Evolutionary conservation across 495 filamentous ascomycete genomes (phyloP), one percentile per base, ranked within the genome.

Genomic region (Penicillium coffeae): DNA sequence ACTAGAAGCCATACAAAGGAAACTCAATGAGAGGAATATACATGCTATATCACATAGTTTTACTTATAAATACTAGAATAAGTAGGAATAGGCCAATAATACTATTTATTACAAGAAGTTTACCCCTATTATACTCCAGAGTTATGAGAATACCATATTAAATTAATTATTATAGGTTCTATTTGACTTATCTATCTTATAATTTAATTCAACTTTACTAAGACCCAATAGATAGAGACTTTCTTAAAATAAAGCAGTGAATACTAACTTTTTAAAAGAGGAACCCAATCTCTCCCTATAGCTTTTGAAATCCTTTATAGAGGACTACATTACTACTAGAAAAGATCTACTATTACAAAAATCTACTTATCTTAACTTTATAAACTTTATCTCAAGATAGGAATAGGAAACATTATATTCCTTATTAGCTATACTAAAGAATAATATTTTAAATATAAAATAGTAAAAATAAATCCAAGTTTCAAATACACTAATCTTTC

Each of bases 41-140:
- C 49, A 42, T 43, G 52, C 55, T 1, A 37, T 14, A 35, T 62
- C 49, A 53, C 52, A 47, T 56, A 47, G 55, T 2, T 62, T 62
- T 13, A 62, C 50, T 8, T 34, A 14, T n/a, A 37, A 59, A 1
- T 62, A 56, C 25, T 27, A 62, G 38, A 20, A 53, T 8, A 5
- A 53, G 38, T 36, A 30, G 20, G 52, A 62, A 53, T 12, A 42
- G 3, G 25, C 42, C 32, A 45, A 34, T 2, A 62, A 62, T 44
- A 40, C 38, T 36, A 52, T 54, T 1, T 48, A n/a, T 38, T 38
- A 55, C 21, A 39, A 16, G 21, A 9, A 43, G 20, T 48, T 60
- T 13, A 52, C 58, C 13, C 55, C 52, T 7, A 42, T 55, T 38
- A 64, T 48, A 18, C 5, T 43, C 15, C 19, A 52, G 9, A 64